Evolutionary conservation across 331 rosid genomes (phyloP).

Genomic region (Stylosanthes scabra): DNA sequence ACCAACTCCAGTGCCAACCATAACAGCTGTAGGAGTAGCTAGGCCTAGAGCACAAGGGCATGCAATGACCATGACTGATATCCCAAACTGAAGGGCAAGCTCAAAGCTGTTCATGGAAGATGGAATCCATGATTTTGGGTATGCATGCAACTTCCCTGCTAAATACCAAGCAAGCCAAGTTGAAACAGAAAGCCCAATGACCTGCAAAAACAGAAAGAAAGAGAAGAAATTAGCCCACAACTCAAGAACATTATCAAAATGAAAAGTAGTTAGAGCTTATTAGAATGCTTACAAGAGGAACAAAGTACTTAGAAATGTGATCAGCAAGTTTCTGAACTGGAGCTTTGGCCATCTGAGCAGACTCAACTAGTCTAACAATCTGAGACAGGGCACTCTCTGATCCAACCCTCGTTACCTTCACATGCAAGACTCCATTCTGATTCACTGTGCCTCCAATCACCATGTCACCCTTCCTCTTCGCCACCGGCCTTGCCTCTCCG

Average conservation of each 20-base stretch:
- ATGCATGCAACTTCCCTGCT: conserved; percentile 65
- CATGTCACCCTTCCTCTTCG: conserved; percentile 59
- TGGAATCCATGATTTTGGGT: conserved; percentile 85
- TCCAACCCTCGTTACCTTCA: conserved; percentile 77
- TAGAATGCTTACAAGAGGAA: conserved; percentile 60
- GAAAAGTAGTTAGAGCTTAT: too few relatives aligned
- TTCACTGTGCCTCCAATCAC: conserved; percentile 91
- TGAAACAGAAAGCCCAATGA: conserved; percentile 65
- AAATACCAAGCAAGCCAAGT: conserved; percentile 84
- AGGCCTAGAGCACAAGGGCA: conserved; percentile 96
- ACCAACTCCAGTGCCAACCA: conserved; percentile 96
- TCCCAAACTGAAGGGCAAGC: conserved; percentile 88
- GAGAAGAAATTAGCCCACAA: background rate
- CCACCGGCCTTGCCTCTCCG: conserved; percentile 80
- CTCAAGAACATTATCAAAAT: background rate
- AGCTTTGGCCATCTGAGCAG: conserved; percentile 96
- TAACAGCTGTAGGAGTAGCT: conserved; percentile 91
- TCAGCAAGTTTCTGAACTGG: conserved; percentile 89
- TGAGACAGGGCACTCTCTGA: conserved; percentile 83
- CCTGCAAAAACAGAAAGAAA: conserved; percentile 51
- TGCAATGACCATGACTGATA: conserved; percentile 90
- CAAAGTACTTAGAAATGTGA: conserved; percentile 76
- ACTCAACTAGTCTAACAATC: conserved; percentile 83
- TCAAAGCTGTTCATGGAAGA: conserved; percentile 72
- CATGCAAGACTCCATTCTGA: conserved; percentile 79